Evolutionary conservation across 768 basidiomycete genomes (phyloP).

Genomic region (Stropharia rugosoannulata): DNA sequence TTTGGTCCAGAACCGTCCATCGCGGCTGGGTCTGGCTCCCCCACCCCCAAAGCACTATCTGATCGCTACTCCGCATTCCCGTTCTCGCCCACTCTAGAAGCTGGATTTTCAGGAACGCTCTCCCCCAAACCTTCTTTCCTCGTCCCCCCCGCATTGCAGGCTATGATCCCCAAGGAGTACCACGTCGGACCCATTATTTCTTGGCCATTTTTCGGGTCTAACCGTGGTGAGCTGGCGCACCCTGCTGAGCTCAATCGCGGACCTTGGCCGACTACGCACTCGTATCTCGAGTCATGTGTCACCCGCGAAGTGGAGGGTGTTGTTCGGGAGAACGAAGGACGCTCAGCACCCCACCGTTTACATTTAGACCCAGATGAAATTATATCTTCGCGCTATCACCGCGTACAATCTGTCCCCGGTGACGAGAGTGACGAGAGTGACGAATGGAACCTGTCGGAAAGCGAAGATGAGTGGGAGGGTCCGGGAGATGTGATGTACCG

Average conservation of each 20-base stretch:
- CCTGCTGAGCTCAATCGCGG: slow-evolving; percentile 76
- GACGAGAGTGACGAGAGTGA: slow-evolving; percentile 77
- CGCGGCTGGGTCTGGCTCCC: slow-evolving; percentile 31
- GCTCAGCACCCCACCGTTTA: slow-evolving; percentile 69
- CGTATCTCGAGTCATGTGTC: slow-evolving; percentile 66
- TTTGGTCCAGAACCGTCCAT: slow-evolving; percentile 43
- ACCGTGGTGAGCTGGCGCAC: slow-evolving; percentile 69
- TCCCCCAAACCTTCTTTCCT: slow-evolving; percentile 20
- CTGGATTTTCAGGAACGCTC: slow-evolving; percentile 18
- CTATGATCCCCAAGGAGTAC: slow-evolving; percentile 31
- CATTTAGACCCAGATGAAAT: slow-evolving; percentile 85
- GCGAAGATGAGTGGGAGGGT: slow-evolving; percentile 78
- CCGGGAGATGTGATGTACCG: slow-evolving; percentile 78
- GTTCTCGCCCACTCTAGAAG: slow-evolving; percentile 39
- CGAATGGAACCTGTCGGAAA: slow-evolving; percentile 78
- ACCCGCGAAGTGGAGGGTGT: slow-evolving; percentile 76
- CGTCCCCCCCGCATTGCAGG: slow-evolving; percentile 17
- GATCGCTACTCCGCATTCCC: slow-evolving; percentile 42
- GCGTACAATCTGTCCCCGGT: slow-evolving; percentile 62
- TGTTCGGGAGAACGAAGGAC: slow-evolving; percentile 75
- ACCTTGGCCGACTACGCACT: slow-evolving; percentile 62
- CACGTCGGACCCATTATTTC: slow-evolving; percentile 82
- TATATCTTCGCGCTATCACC: slow-evolving; percentile 67
- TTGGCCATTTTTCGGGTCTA: slow-evolving; percentile 89
- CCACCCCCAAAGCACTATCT: slow-evolving; percentile 43